Evolutionary conservation across 129 eudicot species (phyloP).

Genomic region (Chrysanthemum makinoi): DNA sequence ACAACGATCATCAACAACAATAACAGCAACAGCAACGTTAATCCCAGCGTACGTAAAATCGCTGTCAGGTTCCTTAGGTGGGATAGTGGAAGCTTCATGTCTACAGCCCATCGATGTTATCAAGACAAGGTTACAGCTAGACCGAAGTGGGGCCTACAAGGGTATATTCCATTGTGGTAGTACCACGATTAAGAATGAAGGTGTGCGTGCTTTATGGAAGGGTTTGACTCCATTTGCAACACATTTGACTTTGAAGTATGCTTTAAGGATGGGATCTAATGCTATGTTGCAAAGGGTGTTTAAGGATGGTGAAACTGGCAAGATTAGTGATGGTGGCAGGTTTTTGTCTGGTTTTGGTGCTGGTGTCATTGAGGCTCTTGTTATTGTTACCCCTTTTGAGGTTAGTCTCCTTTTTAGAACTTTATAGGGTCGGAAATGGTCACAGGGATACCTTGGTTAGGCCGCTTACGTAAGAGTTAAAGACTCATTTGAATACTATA

Average conservation of each 20-base stretch:
- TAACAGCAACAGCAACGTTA: neutral
- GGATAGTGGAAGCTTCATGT: constrained; percentile 73
- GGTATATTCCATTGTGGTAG: constrained; percentile 83
- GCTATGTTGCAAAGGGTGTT: constrained; percentile 66
- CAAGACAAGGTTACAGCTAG: constrained; percentile 88
- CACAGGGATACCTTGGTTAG: too few species aligned
- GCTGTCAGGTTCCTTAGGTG: constrained; percentile 77
- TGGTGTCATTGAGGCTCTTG: constrained; percentile 91
- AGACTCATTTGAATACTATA: too few species aligned
- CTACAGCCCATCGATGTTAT: constrained; percentile 90
- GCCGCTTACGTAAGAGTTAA: too few species aligned
- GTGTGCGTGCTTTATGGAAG: constrained; percentile 90
- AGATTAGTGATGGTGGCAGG: constrained; percentile 57
- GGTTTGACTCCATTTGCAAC: constrained; percentile 89
- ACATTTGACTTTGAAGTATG: constrained; percentile 81
- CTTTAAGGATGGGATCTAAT: constrained; percentile 89
- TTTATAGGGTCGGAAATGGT: too few species aligned
- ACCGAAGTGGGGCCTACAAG: constrained; percentile 66
- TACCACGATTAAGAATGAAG: constrained; percentile 51
- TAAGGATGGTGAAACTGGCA: constrained; percentile 66
- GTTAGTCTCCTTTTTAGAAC: constrained; percentile 22
- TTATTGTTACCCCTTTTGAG: constrained; percentile 93
- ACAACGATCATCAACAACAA: too few species aligned
- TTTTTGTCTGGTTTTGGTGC: constrained; percentile 85
- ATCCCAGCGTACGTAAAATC: constrained; percentile 85